Conservation (phyloP, 2,329 filamentous ascomycete genomes). For the Xylaria sp. region DNA sequence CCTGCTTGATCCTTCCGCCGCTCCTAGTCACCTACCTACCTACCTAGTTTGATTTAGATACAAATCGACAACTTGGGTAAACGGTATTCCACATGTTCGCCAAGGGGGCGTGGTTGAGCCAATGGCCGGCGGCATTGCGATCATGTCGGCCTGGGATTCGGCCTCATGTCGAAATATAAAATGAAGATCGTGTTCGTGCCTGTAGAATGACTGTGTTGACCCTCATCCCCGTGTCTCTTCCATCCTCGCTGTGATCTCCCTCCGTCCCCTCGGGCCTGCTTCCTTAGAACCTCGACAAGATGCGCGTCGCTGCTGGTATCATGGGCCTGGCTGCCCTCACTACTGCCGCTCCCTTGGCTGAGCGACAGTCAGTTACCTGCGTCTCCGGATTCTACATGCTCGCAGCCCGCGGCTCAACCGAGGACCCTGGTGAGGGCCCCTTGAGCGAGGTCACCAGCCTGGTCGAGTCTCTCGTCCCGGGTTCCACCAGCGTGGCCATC, state of each 20-base stretch:
- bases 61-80: no score
- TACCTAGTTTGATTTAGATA: no score
- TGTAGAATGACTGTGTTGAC: no score
- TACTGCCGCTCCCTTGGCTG: constrained; percentile 7
- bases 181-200: no score
- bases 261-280: neutral
- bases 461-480: constrained; percentile 10
- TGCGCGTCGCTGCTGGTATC: neutral
- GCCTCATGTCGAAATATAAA: no score
- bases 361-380: constrained; percentile 11
- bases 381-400: constrained; percentile 18
- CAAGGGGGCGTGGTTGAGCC: no score
- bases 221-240: no score
- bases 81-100: no score
- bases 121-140: no score
- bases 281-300: neutral
- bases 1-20: no score
- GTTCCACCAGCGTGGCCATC: constrained; percentile 13
- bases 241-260: neutral
- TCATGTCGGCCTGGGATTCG: no score
- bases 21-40: no score
- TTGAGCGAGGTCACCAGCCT: constrained; percentile 7
- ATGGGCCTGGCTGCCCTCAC: constrained; percentile 10
- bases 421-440: constrained; percentile 14
- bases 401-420: constrained; percentile 16